Percentiles rank a stretch among this genome's conserved stretches.
Conservation (phyloP, 306 rosid species). For the Nissolia schottii region DNA sequence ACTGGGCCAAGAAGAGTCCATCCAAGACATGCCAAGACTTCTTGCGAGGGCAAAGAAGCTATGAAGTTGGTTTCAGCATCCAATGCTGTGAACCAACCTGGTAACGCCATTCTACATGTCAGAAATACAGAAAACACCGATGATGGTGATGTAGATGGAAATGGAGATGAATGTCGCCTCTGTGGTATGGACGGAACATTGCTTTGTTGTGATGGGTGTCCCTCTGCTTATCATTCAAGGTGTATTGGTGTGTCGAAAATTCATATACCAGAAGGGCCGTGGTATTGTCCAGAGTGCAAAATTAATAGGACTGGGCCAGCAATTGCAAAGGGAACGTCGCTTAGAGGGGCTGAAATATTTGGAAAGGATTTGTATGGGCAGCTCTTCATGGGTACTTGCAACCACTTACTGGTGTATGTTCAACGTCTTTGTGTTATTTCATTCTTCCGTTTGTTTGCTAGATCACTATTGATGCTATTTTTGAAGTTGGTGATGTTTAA, state of each 20-base stretch:
- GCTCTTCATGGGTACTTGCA: conserved; percentile 80
- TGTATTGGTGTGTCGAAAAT: conserved; percentile 90
- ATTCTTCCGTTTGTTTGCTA: conserved; percentile 2
- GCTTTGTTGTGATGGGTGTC: conserved; percentile 99
- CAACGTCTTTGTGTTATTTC: conserved; percentile 30
- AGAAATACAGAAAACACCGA: conserved; percentile 32
- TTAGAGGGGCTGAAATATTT: conserved; percentile 83
- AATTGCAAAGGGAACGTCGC: conserved; percentile 59
- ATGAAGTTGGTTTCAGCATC: conserved; percentile 38
- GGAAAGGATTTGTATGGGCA: conserved; percentile 78
- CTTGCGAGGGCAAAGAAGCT: conserved; percentile 56
- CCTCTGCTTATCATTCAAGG: conserved; percentile 93
- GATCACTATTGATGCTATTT: conserved; percentile 13
- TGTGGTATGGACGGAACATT: conserved; percentile 98
- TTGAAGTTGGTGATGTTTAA: conserved; percentile 4
- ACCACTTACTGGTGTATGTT: conserved; percentile 94
- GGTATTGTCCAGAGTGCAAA: conserved; percentile 98
- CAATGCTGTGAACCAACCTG: conserved; percentile 33
- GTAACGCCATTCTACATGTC: conserved; percentile 28
- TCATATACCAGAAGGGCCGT: conserved; percentile 84
- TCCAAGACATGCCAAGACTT: conserved; percentile 65
- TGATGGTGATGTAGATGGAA: conserved; percentile 63
- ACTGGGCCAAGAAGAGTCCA: conserved; percentile 65
- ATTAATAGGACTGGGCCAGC: conserved; percentile 58
- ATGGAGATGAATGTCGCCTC: conserved; percentile 90